Base-by-base conservation (phyloP, 1,139 yeast species). In the Diutina ranongensis region DNA sequence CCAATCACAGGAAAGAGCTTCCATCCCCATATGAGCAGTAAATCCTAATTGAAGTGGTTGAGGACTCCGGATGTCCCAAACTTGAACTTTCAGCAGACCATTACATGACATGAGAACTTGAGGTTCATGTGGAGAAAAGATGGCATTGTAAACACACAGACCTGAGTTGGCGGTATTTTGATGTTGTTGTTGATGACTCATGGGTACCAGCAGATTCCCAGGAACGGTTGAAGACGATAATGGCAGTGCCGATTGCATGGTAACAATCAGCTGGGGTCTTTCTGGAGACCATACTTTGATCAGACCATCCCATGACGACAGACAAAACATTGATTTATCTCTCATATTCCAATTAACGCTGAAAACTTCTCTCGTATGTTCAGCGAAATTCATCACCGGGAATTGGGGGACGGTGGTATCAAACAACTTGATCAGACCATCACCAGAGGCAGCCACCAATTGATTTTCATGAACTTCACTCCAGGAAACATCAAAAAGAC, bases 281-380 rank as follows among this genome's bases (percentile, higher is more conserved):
- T 64, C 64, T 0, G 95, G 92, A 0, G 80, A 63, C 81, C 81
- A 76, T 8, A 92, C 58, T 61, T 86, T 87, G 45, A 89, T 75
- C 1, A 83, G 69, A 0, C 97, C 96, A 61, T 92, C 97, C 97
- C 97, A 92, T 20, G 95, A 83, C 25, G 89, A 74, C 19, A 92
- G 74, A 36, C 83, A 78, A 60, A 89, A 85, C 27, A 69, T 68
- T 1, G 73, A 57, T 60, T 88, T 89, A 52, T 84, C 89, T 2
- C 83, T 81, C 55, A 84, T 61, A 61, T 86, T 87, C 97, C 97
- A 89, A 57, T 80, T 77, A 38, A 89, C 81, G 2, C 86, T 74
- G 53, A 87, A 86, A n/a, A 86, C 96, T 59, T 92, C 98, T 48
- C 84, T 70, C 32, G 73, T 63, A 61, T 92, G 98, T 55, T 86